Conservation (phyloP, 2,329 filamentous ascomycete genomes). For the Chaetomium sp. region DNA sequence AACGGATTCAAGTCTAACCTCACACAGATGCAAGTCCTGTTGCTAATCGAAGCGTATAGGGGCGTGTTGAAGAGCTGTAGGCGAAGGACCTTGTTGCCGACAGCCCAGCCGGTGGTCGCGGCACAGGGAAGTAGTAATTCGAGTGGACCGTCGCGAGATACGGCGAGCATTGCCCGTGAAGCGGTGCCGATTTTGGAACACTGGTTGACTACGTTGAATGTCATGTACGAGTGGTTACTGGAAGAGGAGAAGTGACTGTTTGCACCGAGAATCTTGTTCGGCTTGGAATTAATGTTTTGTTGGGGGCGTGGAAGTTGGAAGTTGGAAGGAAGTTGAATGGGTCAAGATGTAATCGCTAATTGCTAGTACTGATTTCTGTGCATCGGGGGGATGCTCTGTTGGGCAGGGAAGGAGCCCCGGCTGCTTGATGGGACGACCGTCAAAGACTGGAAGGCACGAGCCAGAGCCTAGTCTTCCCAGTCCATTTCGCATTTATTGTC, state of each 20-base stretch:
- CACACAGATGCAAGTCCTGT: constrained; percentile 21
- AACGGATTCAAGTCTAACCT: background rate
- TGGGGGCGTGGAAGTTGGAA: too few species aligned
- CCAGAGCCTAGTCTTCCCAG: too few species aligned
- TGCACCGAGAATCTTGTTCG: background rate
- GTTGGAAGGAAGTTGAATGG: too few species aligned
- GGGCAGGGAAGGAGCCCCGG: too few species aligned
- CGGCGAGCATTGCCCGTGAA: background rate
- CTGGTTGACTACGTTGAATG: constrained; percentile 28
- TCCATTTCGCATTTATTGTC: too few species aligned
- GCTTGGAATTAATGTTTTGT: too few species aligned
- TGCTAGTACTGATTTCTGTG: too few species aligned
- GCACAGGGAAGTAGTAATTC: background rate
- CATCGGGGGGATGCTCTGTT: too few species aligned
- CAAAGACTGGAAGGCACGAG: too few species aligned
- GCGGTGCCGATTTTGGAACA: constrained; percentile 28
- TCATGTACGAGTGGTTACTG: constrained; percentile 23
- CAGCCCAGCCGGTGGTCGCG: too few species aligned
- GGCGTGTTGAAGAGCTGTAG: constrained; percentile 23
- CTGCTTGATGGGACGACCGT: too few species aligned
- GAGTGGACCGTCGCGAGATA: background rate
- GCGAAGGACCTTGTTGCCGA: background rate
- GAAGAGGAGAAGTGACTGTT: background rate
- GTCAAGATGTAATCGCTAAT: too few species aligned
- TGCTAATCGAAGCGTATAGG: constrained; percentile 33